These are phyloP conservation scores for Thinopyrum elongatum DNA, from an alignment of 176 grass and related monocot species.

Conservation along the genomic window DNA sequence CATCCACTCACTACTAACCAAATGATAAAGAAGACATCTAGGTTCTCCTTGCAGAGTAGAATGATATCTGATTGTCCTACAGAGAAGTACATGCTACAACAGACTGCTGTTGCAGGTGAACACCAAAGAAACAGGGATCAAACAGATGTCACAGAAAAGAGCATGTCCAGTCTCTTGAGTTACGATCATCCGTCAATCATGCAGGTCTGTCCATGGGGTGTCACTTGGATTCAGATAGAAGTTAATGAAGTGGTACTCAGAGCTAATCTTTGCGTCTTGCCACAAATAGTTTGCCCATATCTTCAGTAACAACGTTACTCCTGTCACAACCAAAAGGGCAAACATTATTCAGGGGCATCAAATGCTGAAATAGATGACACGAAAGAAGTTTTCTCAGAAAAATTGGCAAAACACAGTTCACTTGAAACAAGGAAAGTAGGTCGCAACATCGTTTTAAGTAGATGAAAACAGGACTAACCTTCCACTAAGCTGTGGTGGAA, in stretches of 20 bases:
- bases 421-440: not conserved
- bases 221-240: not conserved
- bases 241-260: not conserved
- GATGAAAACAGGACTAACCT: slow-evolving; percentile 41
- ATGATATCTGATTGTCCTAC: no score
- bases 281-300: slow-evolving; percentile 84
- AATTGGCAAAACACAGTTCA: not conserved
- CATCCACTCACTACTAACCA: not conserved
- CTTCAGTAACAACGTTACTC: slow-evolving; percentile 99
- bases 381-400: not conserved
- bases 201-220: not conserved
- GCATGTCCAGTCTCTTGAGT: no score
- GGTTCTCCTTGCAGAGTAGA: no score
- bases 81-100: no score
- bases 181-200: no score
- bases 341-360: not conserved
- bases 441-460: no score
- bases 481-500: slow-evolving; percentile 86
- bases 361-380: not conserved
- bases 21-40: no score
- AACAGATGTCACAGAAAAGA: not conserved
- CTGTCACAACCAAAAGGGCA: slow-evolving; percentile 36
- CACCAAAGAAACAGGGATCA: not conserved
- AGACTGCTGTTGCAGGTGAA: no score
- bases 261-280: slow-evolving; percentile 55